Evolutionary conservation across 2,329 filamentous ascomycete genomes (phyloP).

Genomic region (Epichloe brachyelytri): DNA sequence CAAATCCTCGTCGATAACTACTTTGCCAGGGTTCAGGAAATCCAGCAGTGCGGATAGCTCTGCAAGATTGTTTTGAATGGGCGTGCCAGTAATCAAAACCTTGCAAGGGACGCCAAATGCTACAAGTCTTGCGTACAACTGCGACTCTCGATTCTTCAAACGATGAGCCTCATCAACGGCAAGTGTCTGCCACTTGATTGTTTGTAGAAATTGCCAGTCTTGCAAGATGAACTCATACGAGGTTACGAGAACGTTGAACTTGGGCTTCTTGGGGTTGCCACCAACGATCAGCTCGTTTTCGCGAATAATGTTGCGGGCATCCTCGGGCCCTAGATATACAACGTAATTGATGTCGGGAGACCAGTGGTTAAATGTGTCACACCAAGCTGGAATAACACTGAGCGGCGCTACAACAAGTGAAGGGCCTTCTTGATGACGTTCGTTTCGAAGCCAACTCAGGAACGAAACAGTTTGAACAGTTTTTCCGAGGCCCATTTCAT

Average conservation of each 20-base stretch:
- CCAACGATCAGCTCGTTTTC: slow-evolving; percentile 83
- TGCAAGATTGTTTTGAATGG: slow-evolving; percentile 91
- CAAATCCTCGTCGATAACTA: slow-evolving; percentile 82
- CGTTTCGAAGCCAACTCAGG: slow-evolving; percentile 90
- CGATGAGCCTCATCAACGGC: slow-evolving; percentile 95
- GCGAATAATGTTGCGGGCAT: slow-evolving; percentile 73
- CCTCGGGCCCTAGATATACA: slow-evolving; percentile 84
- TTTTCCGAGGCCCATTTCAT: slow-evolving; percentile 98
- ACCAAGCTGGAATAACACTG: slow-evolving; percentile 96
- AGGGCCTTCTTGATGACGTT: slow-evolving; percentile 79
- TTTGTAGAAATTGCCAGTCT: slow-evolving; percentile 71
- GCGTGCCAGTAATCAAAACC: slow-evolving; percentile 89
- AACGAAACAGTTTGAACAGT: slow-evolving; percentile 96
- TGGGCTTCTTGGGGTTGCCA: slow-evolving; percentile 75
- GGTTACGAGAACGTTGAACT: slow-evolving; percentile 95
- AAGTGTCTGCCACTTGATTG: slow-evolving; percentile 95
- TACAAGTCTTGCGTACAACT: slow-evolving; percentile 74
- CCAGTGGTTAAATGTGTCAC: slow-evolving; percentile 95
- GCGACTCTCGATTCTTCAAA: slow-evolving; percentile 89
- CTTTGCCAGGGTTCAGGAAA: slow-evolving; percentile 90
- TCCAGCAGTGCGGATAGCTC: slow-evolving; percentile 89
- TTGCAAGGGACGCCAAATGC: slow-evolving; percentile 81
- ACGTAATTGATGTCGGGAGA: slow-evolving; percentile 94
- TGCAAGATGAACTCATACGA: slow-evolving; percentile 93
- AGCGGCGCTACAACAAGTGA: slow-evolving; percentile 96